Percentiles rank a stretch among this genome's conserved stretches.
Evolutionary conservation across 345 rosid genomes (phyloP).

Genomic region (Pistacia vera): DNA sequence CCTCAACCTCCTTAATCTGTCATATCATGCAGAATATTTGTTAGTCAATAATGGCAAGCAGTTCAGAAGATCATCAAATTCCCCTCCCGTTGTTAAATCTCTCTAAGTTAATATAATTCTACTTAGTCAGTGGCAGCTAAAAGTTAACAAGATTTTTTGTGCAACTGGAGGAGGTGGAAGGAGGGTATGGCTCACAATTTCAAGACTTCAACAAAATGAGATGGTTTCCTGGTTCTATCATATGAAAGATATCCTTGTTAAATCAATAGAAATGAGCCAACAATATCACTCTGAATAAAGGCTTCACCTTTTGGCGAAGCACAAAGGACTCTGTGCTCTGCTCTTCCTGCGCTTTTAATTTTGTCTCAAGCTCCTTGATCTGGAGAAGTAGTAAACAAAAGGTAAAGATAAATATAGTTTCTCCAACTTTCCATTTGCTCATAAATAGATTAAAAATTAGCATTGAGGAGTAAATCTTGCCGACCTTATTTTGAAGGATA

Average conservation of each 20-base stretch:
- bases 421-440: background rate
- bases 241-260: background rate
- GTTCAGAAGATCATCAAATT: background rate
- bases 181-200: background rate
- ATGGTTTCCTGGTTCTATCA: background rate
- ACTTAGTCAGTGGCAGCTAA: background rate
- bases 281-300: background rate
- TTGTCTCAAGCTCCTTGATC: conserved; percentile 71
- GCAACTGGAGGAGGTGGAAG: background rate
- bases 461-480: background rate
- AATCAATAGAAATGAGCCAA: background rate
- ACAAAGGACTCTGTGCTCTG: conserved; percentile 47
- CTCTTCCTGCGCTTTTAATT: conserved; percentile 54
- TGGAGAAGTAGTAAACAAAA: conserved; percentile 20
- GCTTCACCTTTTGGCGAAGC: conserved; percentile 54
- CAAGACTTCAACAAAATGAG: background rate
- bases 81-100: background rate
- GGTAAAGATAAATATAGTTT: background rate
- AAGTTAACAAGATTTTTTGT: background rate
- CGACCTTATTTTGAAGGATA: conserved; percentile 62
- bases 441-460: conserved; percentile 1
- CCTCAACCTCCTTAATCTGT: conserved; percentile 89
- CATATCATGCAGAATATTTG: background rate
- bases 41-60: background rate
- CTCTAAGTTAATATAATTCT: background rate